Evolutionary conservation across 164 flowering plant genomes (phyloP).

Genomic region (Vitis rupestris): DNA sequence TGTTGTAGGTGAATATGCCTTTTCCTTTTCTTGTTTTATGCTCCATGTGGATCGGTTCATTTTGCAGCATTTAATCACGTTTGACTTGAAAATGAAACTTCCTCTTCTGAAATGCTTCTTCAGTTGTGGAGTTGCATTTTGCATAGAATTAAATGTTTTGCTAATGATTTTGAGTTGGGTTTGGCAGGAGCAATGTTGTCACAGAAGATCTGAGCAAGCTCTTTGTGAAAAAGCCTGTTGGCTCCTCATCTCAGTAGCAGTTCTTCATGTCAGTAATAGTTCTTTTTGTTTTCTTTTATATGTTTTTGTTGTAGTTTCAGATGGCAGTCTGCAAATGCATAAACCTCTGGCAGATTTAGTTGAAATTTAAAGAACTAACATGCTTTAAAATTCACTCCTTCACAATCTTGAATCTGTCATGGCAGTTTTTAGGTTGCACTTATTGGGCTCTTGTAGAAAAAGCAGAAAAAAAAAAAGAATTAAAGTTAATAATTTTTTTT

Average conservation of each 20-base stretch:
- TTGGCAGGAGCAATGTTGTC: conserved; percentile 81
- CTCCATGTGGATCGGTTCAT: neutral
- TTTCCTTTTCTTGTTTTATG: neutral
- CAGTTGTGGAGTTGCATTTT: neutral
- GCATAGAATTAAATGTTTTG: neutral
- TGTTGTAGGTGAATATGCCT: neutral
- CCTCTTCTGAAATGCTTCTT: neutral
- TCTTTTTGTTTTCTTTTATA: neutral
- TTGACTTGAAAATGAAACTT: neutral
- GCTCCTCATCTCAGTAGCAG: conserved; percentile 18
- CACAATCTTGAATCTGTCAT: neutral
- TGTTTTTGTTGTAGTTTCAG: neutral
- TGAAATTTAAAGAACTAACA: conserved; percentile 4
- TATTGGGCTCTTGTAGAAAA: neutral
- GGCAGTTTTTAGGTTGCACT: conserved; percentile 1
- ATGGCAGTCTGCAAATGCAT: neutral
- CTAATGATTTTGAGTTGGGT: conserved; percentile 8
- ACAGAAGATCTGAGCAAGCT: conserved; percentile 84
- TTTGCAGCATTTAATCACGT: neutral
- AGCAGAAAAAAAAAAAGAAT: no score
- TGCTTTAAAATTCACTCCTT: neutral
- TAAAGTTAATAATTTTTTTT: no score
- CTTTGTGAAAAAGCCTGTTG: conserved; percentile 53
- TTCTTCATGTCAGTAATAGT: conserved; percentile 1
- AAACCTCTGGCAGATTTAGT: conserved; percentile 6